Conservation (phyloP, 495 filamentous ascomycete genomes). For the Penicillium ucsense region DNA sequence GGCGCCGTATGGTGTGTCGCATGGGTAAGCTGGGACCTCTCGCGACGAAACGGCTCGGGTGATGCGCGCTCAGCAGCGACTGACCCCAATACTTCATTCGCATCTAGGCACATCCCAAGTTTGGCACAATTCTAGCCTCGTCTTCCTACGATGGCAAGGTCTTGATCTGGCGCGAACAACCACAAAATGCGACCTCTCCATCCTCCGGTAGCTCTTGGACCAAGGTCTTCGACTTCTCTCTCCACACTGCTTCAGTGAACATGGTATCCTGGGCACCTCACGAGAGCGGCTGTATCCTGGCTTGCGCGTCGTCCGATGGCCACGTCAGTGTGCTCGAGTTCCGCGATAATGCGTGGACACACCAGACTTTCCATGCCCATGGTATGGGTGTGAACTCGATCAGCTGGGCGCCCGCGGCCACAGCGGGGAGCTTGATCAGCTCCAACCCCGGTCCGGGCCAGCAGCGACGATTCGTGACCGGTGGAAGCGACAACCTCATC, state of each 20-base stretch:
- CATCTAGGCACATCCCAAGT: conserved; percentile 80
- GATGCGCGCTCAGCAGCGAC: neutral
- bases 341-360: conserved; percentile 79
- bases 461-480: conserved; percentile 78
- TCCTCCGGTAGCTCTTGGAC: conserved; percentile 52
- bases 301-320: conserved; percentile 88
- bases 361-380: conserved; percentile 84
- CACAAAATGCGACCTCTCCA: conserved; percentile 35
- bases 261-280: conserved; percentile 95
- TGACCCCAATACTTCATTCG: conserved; percentile 5
- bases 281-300: conserved; percentile 87
- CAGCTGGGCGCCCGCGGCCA: conserved; percentile 81
- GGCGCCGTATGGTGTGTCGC: conserved; percentile 94
- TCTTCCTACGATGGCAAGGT: conserved; percentile 96
- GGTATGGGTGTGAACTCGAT: conserved; percentile 90
- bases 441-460: conserved; percentile 51
- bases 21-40: conserved; percentile 49
- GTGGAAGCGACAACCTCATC: conserved; percentile 83
- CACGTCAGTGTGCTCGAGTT: conserved; percentile 90
- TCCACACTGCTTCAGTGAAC: conserved; percentile 92
- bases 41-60: too few relatives aligned
- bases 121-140: conserved; percentile 92
- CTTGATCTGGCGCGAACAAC: conserved; percentile 92
- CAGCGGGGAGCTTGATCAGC: conserved; percentile 69
- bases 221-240: conserved; percentile 78